Base-by-base conservation (phyloP, 2,329 filamentous ascomycete species). In the Aphanoascus verrucosus region DNA sequence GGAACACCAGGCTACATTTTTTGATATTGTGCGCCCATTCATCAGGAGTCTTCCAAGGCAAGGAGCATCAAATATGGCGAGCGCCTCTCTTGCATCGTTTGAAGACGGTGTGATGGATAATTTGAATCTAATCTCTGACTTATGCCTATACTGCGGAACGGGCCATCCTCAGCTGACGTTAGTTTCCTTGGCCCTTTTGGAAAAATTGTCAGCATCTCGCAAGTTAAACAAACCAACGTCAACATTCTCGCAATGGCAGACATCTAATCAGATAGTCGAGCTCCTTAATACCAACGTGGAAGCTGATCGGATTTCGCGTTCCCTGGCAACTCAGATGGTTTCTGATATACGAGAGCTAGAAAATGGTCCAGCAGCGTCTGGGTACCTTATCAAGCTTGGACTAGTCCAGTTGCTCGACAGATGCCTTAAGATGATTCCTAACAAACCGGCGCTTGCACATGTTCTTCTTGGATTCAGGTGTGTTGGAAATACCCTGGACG, bases 41-140 rank as follows among this genome's bases (percentile, higher is more conserved):
- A 76, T 95, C 60, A 87, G 85, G 64, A 75, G 77, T 34, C 80
- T 88, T 53, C 72, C 79, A 17, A 77, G 76, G 28, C 73, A 78
- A 46, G 78, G 81, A 49, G 75, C 79, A 28, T 71, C 75, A 7
- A 77, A 79, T 3, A 83, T 93, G 19, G 79, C 84, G 0, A 88
- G 86, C 61, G 80, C 85, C 5, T 83, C 88, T 0, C 86, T 91
- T 60, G 77, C 85, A n/a, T 90, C 86, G 0, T 91, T 98, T 62
- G 91, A 97, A 65, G 94, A 98, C 63, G 89, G 88, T 6, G 76
- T 98, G 17, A 76, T 95, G 38, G 88, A 84, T 55, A 85, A 93
- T 61, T 73, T 98, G 28, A 76, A 79, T 41, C 73, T 95, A 5
- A 80, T 97, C 40, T 83, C 89, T 2, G 84, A 93, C 59, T 74